Base-by-base conservation (phyloP, 2,329 filamentous ascomycete species). In the Penicillium sp. region DNA sequence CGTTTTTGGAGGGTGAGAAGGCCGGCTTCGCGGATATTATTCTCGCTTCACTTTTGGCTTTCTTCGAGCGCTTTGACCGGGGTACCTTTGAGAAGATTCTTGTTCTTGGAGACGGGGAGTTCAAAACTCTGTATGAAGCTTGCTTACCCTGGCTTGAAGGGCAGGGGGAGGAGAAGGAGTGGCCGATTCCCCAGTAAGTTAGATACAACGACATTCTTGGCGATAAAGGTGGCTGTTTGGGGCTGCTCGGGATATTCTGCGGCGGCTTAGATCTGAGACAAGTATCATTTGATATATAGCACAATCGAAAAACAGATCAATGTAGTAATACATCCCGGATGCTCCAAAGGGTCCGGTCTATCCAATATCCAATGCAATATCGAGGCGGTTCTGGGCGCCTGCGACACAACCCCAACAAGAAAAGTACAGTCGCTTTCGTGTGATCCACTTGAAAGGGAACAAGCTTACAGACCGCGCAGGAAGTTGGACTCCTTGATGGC, bases 401-500 rank as follows among this genome's bases (percentile, higher is more conserved):
- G 41, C 29, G 22, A 33, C 37, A 29, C 45, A 48, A 33, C 43
- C 49, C 41, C 31, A 48, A 32, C 26, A 29, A 45, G 35, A 42
- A 46, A 53, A 51, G 37, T 37, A 43, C 44, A 56, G 49, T 47
- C 52, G 49, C 48, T 42, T 42, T 39, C 46, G 41, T 19, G 10
- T 38, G 28, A 47, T 48, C 38, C 44, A 55, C 17, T 32, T 15
- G 44, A 45, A 4, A 41, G 34, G 34, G 12, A 24, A 46, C 21
- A 26, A 38, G 40, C 35, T 64, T 68, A 75, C 60, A 75, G 64
- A 24, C 72, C 71, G 48, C 70, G 69, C 62, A 75, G 63, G 66
- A 74, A 75, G 64, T 75, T 75, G 34, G 64, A 64, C 53, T 75
- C 72, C 53, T 71, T 65, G 46, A 75, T 75, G 15, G 60, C 62